phyloP scores from a whole-genome alignment of 352 stramenopile species.

The Globisporangium orthogonon region DNA sequence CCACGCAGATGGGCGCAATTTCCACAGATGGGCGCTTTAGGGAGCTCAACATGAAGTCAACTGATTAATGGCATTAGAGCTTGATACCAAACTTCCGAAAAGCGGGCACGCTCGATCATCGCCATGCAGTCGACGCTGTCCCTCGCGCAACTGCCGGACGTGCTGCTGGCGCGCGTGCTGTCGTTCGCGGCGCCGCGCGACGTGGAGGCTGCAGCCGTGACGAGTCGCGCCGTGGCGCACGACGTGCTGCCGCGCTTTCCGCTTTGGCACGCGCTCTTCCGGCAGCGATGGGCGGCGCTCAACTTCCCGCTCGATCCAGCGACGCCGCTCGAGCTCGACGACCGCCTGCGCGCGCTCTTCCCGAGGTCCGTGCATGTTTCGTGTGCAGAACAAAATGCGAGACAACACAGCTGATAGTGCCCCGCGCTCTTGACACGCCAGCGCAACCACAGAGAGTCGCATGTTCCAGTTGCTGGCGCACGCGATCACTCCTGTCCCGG shows the following conservation, averaged over 20 bases:
- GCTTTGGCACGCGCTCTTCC: conserved; percentile 62
- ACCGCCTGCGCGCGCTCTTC: conserved; percentile 31
- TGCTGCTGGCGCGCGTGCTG: conserved; percentile 43
- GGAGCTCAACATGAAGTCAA: no score
- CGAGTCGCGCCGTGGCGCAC: conserved; percentile 29
- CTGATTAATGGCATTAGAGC: no score
- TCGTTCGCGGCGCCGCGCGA: conserved; percentile 34
- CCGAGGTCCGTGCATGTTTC: conserved; percentile 23
- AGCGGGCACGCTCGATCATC: no score
- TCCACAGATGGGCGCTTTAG: no score
- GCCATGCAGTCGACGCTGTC: background rate
- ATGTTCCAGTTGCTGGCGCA: conserved; percentile 73
- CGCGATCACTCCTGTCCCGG: conserved; percentile 53
- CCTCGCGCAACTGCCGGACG: conserved; percentile 31
- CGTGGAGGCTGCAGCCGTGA: conserved; percentile 49
- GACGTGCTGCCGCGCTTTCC: conserved; percentile 47
- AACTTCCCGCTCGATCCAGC: conserved; percentile 43
- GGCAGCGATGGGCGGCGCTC: conserved; percentile 42
- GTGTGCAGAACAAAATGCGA: background rate
- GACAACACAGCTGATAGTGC: background rate
- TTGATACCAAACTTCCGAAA: no score
- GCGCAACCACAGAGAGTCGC: conserved; percentile 43
- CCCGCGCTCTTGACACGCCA: conserved; percentile 6
- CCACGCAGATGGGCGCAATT: no score
- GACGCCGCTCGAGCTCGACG: conserved; percentile 27